These are phyloP conservation scores for Cryptococcus maquisensis DNA, from an alignment of 1,284 basidiomycete genomes.

Conservation along the genomic window DNA sequence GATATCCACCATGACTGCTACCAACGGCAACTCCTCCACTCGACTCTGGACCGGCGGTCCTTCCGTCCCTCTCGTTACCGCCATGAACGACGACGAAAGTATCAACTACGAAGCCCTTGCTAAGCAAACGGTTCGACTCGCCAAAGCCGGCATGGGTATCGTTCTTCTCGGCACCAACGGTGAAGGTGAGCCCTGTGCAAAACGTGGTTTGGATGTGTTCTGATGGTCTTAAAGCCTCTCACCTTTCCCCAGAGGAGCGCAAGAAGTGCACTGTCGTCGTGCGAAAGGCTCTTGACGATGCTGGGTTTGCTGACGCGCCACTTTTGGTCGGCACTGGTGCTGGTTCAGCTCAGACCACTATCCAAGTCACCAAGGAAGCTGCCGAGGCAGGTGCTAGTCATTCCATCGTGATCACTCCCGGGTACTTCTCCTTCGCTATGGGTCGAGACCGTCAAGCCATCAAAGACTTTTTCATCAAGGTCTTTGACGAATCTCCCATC, in stretches of 20 bases:
- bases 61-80: conserved; percentile 52
- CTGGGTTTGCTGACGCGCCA: conserved; percentile 63
- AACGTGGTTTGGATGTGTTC: background rate
- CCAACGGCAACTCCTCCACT: conserved; percentile 15
- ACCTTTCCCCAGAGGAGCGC: conserved; percentile 67
- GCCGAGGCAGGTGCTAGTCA: conserved; percentile 73
- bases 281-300: conserved; percentile 67
- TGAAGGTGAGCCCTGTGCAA: conserved; percentile 40
- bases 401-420: conserved; percentile 51
- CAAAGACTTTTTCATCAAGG: conserved; percentile 54
- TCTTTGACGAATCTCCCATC: conserved; percentile 74
- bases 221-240: conserved; percentile 46
- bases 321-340: conserved; percentile 79
- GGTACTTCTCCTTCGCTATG: conserved; percentile 53
- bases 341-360: conserved; percentile 71
- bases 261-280: conserved; percentile 62
- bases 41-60: conserved; percentile 39
- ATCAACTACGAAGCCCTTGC: conserved; percentile 47
- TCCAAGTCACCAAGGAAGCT: conserved; percentile 71
- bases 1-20: background rate
- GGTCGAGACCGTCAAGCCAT: conserved; percentile 50
- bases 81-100: conserved; percentile 46
- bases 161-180: conserved; percentile 52
- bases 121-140: conserved; percentile 50
- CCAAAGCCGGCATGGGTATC: conserved; percentile 50